Evolutionary conservation across 148 eudicot species (phyloP), one percentile per base, ranked within the genome.

Genomic region (Pharnaceum exiguum): DNA sequence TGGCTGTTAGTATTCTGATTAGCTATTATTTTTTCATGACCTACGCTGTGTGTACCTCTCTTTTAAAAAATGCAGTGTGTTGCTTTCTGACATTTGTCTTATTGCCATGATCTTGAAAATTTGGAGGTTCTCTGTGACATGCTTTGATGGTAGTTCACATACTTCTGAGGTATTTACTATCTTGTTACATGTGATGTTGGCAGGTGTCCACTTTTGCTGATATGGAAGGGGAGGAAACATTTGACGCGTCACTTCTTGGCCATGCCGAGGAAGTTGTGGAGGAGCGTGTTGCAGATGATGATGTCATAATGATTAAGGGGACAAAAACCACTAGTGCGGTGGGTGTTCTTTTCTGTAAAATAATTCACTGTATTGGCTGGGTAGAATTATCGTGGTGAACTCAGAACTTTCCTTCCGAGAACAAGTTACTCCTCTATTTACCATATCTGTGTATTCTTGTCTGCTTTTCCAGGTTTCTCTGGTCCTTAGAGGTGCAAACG

Each of bases 181-280:
- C 43, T 27, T 42, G 25, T 36, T 28, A 13, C 9, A 15, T 46
- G n/a, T 26, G 15, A 42, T 62, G 60, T 40, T 4, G 73, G 46
- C 82, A 91, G 96, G 94, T 93, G 28, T 83, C 96, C 44, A 93
- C 99, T 42, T 93, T 93, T 75, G 99, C 96, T 65, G 99, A 93
- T 60, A 89, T 85, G 99, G 96, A 93, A 79, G 99, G 99, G 37
- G 99, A 93, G 29, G 99, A 93, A 80, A 93, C 99, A 57, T 93
- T 85, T 73, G 99, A 93, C 73, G 61, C 96, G 7, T 85, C 99
- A 35, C 57, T 83, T 67, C 87, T 93, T 63, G 99, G 99, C 66
- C 67, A 70, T 21, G 99, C 99, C 19, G 95, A 93, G 53, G 99
- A 93, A 80, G 99, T 93, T 69, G 85, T 93, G 13, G 99, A 93